Evolutionary conservation across 1,284 basidiomycete genomes (phyloP).

Genomic region (Rhodotorula sp.): DNA sequence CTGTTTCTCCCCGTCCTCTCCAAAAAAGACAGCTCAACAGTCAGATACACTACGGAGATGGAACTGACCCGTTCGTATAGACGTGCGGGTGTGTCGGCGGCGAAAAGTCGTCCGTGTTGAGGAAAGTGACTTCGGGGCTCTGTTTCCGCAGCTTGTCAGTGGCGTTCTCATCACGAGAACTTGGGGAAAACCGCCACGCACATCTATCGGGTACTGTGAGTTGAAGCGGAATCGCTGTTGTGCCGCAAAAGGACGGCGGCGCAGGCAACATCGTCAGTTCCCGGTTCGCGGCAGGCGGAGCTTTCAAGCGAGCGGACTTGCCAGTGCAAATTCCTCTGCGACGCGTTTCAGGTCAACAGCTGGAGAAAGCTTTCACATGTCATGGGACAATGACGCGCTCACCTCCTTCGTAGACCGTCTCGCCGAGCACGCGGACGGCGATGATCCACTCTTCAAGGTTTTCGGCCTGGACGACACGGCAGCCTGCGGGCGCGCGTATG

Average conservation of each 20-base stretch:
- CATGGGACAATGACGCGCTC: neutral
- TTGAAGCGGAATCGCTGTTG: conserved; percentile 34
- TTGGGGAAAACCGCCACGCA: neutral
- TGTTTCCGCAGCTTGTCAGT: conserved; percentile 1
- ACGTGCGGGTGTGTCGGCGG: conserved; percentile 52
- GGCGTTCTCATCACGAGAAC: neutral
- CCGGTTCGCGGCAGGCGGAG: no score
- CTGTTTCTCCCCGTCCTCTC: no score
- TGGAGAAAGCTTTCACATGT: neutral
- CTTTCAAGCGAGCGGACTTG: neutral
- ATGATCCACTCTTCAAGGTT: conserved; percentile 37
- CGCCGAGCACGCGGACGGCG: conserved; percentile 25
- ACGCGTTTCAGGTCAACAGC: neutral
- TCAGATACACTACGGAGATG: neutral
- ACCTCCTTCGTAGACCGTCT: conserved; percentile 35
- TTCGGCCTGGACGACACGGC: conserved; percentile 31
- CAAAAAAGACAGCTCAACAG: no score
- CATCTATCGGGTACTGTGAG: conserved; percentile 34
- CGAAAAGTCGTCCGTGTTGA: conserved; percentile 45
- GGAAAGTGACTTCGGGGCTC: conserved; percentile 50
- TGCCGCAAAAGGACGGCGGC: no score
- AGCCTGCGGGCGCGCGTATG: conserved; percentile 10
- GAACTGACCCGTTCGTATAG: conserved; percentile 31
- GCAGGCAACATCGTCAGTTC: neutral
- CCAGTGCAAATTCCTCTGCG: conserved; percentile 38